phyloP scores from a whole-genome alignment of 441 rosid species.

The Erodium trifolium region DNA sequence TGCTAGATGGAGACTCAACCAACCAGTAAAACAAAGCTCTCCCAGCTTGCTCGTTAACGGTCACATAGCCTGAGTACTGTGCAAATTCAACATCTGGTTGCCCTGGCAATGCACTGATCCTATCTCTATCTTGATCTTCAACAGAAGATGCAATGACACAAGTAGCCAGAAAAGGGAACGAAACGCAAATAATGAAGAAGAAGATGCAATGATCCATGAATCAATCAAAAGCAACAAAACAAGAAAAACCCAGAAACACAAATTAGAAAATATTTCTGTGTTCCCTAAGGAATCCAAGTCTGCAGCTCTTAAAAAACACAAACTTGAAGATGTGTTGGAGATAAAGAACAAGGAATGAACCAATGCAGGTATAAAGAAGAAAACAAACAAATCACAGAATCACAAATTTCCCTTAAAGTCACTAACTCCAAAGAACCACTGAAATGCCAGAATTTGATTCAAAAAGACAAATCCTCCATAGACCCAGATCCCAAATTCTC shows the following conservation, averaged over 20 bases:
- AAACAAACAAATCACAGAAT: conserved; percentile 1
- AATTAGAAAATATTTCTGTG: not conserved
- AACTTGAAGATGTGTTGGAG: not conserved
- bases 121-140: conserved; percentile 49
- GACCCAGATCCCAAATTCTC: conserved; percentile 7
- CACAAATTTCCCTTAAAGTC: not conserved
- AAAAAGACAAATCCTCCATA: not conserved
- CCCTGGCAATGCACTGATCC: conserved; percentile 61
- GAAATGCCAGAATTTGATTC: not conserved
- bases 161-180: conserved; percentile 24
- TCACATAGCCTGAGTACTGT: conserved; percentile 82
- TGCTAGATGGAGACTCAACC: conserved; percentile 62
- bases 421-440: not conserved
- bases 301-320: not conserved
- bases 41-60: conserved; percentile 71
- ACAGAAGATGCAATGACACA: conserved; percentile 20
- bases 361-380: not conserved
- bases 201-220: conserved; percentile 31
- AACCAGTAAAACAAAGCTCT: conserved; percentile 94
- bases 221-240: conserved; percentile 13
- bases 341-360: not conserved
- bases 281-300: not conserved
- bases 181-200: conserved; percentile 16
- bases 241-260: conserved; percentile 4
- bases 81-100: conserved; percentile 63